Percentiles rank a stretch among this genome's conserved stretches.
These are phyloP conservation scores for Tephrocybe sp. DNA, from an alignment of 768 basidiomycete genomes.

Conservation along the genomic window DNA sequence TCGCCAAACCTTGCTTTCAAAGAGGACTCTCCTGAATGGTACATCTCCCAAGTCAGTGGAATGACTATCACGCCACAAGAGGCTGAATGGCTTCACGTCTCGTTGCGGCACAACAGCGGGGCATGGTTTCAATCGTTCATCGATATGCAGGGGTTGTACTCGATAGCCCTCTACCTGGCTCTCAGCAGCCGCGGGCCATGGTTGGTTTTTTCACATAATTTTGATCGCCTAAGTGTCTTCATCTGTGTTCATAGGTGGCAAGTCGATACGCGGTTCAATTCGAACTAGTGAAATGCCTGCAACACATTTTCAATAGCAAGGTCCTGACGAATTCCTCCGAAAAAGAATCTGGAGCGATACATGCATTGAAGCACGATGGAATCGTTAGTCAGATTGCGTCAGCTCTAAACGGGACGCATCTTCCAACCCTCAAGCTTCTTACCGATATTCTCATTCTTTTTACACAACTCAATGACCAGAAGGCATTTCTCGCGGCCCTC, in stretches of 20 bases:
- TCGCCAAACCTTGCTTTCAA: background rate
- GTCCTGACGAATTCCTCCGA: background rate
- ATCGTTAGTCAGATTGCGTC: background rate
- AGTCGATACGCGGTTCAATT: background rate
- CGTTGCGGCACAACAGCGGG: background rate
- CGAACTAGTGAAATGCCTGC: background rate
- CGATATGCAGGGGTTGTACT: background rate
- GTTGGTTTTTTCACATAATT: background rate
- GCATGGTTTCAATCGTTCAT: slow-evolving; percentile 1
- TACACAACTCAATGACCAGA: background rate
- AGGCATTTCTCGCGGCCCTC: background rate
- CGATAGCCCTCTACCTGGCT: background rate
- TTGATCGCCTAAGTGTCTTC: background rate
- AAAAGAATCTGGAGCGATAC: background rate
- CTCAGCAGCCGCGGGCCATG: background rate
- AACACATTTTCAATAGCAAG: background rate
- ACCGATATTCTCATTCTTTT: background rate
- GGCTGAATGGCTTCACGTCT: background rate
- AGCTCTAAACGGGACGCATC: background rate
- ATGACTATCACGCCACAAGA: background rate
- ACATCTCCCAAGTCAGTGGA: background rate
- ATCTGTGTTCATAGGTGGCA: background rate
- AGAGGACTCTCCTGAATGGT: slow-evolving; percentile 1
- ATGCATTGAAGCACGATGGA: background rate
- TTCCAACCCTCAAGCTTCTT: background rate